Evolutionary conservation across 371 early-diverging fungal species (phyloP).

Genomic region (Mortierella sp.): DNA sequence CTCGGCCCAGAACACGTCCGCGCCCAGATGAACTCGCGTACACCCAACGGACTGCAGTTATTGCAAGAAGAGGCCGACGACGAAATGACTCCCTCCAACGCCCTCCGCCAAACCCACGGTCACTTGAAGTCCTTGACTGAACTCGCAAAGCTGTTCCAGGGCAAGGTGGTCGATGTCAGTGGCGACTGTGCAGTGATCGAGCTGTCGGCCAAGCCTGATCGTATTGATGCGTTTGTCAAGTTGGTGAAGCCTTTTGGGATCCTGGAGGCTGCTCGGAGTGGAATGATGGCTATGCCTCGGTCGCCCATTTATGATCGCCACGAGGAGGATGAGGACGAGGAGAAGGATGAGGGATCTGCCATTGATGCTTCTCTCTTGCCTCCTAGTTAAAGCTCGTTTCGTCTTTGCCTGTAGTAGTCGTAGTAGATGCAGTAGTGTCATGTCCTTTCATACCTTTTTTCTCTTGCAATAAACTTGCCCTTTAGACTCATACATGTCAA

Average conservation of each 20-base stretch:
- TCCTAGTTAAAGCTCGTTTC: constrained; percentile 79
- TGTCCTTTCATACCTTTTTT: background rate
- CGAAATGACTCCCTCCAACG: constrained; percentile 63
- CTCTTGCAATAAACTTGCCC: background rate
- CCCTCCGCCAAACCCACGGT: constrained; percentile 76
- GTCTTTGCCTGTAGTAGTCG: background rate
- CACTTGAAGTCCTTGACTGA: constrained; percentile 88
- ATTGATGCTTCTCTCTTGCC: constrained; percentile 93
- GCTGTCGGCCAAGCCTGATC: constrained; percentile 87
- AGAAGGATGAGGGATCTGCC: constrained; percentile 63
- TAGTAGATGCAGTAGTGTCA: background rate
- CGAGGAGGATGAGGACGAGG: constrained; percentile 68
- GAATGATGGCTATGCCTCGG: constrained; percentile 96
- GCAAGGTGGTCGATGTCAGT: constrained; percentile 91
- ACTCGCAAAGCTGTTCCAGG: constrained; percentile 88
- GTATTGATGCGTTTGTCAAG: constrained; percentile 92
- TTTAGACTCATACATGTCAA: background rate
- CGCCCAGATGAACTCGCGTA: constrained; percentile 61
- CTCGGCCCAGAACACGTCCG: constrained; percentile 81
- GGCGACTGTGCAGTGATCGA: constrained; percentile 87
- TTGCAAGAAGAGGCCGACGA: constrained; percentile 65
- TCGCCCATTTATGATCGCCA: constrained; percentile 82
- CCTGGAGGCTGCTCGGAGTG: constrained; percentile 93
- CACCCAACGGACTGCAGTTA: constrained; percentile 52
- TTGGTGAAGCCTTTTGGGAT: constrained; percentile 95